phyloP scores from a whole-genome alignment of 441 rosid species.

The Pelargonium cotyledonis region DNA sequence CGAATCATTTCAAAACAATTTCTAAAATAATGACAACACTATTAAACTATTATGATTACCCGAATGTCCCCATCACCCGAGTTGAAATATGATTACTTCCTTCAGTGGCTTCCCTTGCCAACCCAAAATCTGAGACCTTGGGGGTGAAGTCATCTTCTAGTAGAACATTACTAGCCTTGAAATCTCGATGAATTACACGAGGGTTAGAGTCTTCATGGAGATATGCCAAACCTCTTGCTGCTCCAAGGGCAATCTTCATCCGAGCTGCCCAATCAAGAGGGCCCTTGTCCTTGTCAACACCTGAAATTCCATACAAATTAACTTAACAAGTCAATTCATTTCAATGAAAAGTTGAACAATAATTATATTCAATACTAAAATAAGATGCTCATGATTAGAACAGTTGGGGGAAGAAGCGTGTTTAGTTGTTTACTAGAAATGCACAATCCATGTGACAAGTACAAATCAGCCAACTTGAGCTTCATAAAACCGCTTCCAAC shows the following conservation, averaged over 20 bases:
- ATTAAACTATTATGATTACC: slow-evolving; percentile 33
- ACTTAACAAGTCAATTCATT: background rate
- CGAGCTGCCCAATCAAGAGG: slow-evolving; percentile 85
- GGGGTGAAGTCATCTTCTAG: slow-evolving; percentile 86
- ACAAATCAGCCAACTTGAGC: background rate
- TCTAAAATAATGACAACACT: background rate
- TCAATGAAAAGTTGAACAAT: too few relatives aligned
- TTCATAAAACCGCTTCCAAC: background rate
- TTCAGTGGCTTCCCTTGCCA: slow-evolving; percentile 89
- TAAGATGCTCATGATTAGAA: too few relatives aligned
- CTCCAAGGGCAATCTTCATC: slow-evolving; percentile 86
- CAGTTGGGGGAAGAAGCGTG: too few relatives aligned
- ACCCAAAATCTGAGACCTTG: slow-evolving; percentile 90
- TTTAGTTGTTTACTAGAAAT: too few relatives aligned
- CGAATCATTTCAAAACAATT: background rate
- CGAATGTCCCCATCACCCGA: slow-evolving; percentile 98
- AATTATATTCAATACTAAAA: too few relatives aligned
- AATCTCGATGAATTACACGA: slow-evolving; percentile 89
- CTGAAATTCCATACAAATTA: slow-evolving; percentile 25
- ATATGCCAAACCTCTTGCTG: slow-evolving; percentile 88
- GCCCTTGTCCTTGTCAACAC: slow-evolving; percentile 59
- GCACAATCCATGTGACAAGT: background rate
- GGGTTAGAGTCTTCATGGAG: slow-evolving; percentile 98
- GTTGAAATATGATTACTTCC: slow-evolving; percentile 81
- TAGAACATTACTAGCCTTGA: slow-evolving; percentile 88